Base-by-base conservation (phyloP, 176 grass and related monocot genomes). In the Puccinellia tenuiflora region DNA sequence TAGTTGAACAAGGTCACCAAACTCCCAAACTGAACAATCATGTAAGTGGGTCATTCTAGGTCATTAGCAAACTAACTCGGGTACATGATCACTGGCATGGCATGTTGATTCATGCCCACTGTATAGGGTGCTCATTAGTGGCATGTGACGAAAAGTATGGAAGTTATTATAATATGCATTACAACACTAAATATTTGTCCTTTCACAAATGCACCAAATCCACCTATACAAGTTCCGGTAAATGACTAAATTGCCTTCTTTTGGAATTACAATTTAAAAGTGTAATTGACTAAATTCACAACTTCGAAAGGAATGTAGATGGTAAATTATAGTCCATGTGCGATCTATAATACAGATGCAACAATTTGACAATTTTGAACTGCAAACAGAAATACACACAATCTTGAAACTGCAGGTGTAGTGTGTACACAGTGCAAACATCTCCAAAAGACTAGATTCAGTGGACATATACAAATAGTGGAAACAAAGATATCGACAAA, bases 151-250 rank as follows among this genome's bases (percentile, higher is more conserved):
- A 71, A 16, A 72, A 46, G 68, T 45, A 45, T 45, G 21, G 6
- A 72, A 28, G 22, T 45, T 45, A 26, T 46, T 17, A 13, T 46
- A 72, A 16, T 72, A 3, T 71, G 13, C 69, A 73, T 47, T 73
- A 46, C 39, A 73, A 22, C 42, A 14, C 38, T 47, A 22, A 70
- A 47, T 28, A 16, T 28, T 25, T 29, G 42, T 14, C 42, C 15
- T 63, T 63, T 73, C 42, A 47, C 15, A 74, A 29, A 34, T 53
- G 38, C 50, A 78, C 47, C 78, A 80, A 86, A 79, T 4, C 21
- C n/a, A 67, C 1, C 38, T 80, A 63, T 40, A 59, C 20, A 9
- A 69, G 29, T 47, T 81, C 52, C 8, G 10, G 7, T 47, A 34
- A 47, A 68, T n/a, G 16, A 79, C 40, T 55, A 81, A 81, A 81